phyloP scores from a whole-genome alignment of 2,329 filamentous ascomycete species.

The Botryotinia calthae region DNA sequence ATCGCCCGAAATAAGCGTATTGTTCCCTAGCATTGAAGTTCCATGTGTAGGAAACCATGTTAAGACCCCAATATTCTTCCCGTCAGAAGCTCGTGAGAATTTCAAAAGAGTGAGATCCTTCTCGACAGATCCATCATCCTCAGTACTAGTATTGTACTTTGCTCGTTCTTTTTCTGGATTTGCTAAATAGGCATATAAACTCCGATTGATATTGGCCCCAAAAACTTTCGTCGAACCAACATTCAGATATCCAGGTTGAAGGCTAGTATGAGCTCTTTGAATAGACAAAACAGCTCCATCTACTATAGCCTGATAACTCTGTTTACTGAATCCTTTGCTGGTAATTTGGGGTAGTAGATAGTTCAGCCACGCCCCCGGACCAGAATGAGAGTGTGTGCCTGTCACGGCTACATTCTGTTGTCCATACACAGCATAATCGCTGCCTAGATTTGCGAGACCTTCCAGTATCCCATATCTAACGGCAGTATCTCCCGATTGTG shows the following conservation, averaged over 20 bases:
- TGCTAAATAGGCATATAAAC: conserved; percentile 80
- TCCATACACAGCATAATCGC: conserved; percentile 71
- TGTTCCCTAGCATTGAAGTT: conserved; percentile 87
- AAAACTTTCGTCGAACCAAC: conserved; percentile 67
- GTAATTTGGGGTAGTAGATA: conserved; percentile 92
- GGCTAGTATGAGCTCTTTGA: conserved; percentile 70
- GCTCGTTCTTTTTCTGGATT: conserved; percentile 76
- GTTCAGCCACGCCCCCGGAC: conserved; percentile 90
- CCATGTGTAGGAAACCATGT: conserved; percentile 94
- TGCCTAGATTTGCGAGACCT: conserved; percentile 65
- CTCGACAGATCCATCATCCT: conserved; percentile 58
- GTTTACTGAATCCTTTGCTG: conserved; percentile 77
- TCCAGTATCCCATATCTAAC: conserved; percentile 83
- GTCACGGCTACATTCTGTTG: conserved; percentile 84
- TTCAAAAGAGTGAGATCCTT: conserved; percentile 78
- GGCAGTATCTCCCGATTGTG: conserved; percentile 84
- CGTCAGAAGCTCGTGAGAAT: conserved; percentile 71
- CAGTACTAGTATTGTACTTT: conserved; percentile 56
- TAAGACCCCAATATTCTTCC: conserved; percentile 74
- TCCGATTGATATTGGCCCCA: conserved; percentile 85
- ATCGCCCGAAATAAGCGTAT: conserved; percentile 87
- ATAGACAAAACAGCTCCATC: conserved; percentile 82
- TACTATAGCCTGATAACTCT: conserved; percentile 87
- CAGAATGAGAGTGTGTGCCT: conserved; percentile 89
- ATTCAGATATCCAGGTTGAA: conserved; percentile 64